These are phyloP conservation scores for Aspergillus bridgeri DNA, from an alignment of 495 filamentous ascomycete genomes.

Conservation along the genomic window DNA sequence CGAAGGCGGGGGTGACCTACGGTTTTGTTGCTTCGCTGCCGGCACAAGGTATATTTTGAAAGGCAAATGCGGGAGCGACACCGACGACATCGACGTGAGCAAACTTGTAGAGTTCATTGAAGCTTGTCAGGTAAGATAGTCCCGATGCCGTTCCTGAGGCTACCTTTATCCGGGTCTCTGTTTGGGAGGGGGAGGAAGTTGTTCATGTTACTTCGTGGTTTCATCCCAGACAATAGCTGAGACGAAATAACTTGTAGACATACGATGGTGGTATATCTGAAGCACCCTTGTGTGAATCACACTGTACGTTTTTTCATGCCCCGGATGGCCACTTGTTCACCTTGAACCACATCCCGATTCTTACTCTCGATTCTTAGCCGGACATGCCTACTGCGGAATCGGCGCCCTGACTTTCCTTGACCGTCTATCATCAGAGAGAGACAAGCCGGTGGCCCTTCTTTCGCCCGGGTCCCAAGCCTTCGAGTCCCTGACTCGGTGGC, in stretches of 20 bases:
- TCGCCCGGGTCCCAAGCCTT: constrained; percentile 33
- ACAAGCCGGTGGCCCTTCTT: constrained; percentile 21
- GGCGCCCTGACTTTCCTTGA: constrained; percentile 68
- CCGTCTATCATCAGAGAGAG: constrained; percentile 27
- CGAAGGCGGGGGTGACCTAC: constrained; percentile 75
- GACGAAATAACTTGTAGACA: constrained; percentile 47
- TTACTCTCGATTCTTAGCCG: constrained; percentile 52
- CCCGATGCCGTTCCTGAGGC: neutral
- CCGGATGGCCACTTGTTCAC: neutral
- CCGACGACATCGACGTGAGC: constrained; percentile 75
- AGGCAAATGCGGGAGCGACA: constrained; percentile 49
- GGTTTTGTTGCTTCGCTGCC: constrained; percentile 80
- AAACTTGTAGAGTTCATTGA: constrained; percentile 67
- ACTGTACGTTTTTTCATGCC: constrained; percentile 55
- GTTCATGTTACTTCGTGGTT: neutral
- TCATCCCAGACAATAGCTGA: constrained; percentile 12
- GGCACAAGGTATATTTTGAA: constrained; percentile 79
- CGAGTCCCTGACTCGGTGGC: constrained; percentile 55
- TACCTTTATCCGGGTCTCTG: neutral
- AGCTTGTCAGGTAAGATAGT: constrained; percentile 56
- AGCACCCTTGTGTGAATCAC: constrained; percentile 76
- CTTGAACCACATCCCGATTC: constrained; percentile 7
- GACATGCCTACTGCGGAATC: constrained; percentile 84
- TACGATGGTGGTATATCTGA: constrained; percentile 91
- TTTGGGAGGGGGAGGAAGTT: too few species aligned